Conservation (phyloP, 805 yeast species). For the Deakozyma indianensis region DNA sequence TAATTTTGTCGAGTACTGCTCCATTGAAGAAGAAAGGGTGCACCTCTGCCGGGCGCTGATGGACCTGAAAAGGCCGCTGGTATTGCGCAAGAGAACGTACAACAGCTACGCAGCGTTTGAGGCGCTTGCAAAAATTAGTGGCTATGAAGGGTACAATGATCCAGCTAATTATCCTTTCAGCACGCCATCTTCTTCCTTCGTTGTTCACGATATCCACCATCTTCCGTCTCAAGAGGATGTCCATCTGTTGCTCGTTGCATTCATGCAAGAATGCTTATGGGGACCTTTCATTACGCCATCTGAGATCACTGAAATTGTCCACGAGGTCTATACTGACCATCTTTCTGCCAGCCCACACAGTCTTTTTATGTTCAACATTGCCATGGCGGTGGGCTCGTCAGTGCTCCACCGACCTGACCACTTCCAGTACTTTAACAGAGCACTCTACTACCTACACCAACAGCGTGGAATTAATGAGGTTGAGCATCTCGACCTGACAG, state of each 20-base stretch:
- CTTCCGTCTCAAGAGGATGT: not conserved
- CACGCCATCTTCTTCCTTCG: not conserved
- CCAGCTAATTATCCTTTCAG: not conserved
- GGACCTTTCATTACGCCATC: not conserved
- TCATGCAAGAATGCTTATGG: slow-evolving; percentile 1
- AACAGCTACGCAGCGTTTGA: not conserved
- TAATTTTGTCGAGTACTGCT: not conserved
- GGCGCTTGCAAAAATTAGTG: not conserved
- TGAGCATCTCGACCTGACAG: not conserved
- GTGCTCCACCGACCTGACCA: not conserved
- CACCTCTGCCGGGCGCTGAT: not conserved
- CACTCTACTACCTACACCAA: not conserved
- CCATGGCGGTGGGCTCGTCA: not conserved
- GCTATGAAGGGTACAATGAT: not conserved
- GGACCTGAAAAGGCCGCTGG: not conserved
- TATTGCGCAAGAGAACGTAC: not conserved
- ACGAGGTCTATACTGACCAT: not conserved
- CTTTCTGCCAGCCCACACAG: not conserved
- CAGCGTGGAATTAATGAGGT: not conserved
- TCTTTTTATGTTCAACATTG: not conserved
- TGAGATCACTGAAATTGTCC: not conserved
- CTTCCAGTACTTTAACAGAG: not conserved
- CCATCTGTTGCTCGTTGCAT: not conserved
- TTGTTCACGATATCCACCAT: not conserved
- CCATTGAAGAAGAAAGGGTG: not conserved